phyloP scores from a whole-genome alignment of 129 eudicot species.

The Flaveria sonorensis region DNA sequence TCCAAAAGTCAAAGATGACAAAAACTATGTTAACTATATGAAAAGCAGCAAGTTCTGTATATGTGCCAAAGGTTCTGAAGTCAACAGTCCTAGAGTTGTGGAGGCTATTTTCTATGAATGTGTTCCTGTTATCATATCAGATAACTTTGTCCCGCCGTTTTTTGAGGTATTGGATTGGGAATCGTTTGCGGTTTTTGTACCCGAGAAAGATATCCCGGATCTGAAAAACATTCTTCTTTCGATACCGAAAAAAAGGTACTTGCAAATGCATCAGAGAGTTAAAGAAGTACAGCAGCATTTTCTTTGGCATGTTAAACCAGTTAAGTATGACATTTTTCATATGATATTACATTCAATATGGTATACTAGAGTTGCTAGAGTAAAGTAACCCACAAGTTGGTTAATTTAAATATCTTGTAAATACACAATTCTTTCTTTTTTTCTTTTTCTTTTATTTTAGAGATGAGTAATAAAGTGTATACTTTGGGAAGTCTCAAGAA shows the following conservation, averaged over 20 bases:
- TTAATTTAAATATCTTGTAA: slow-evolving; percentile 8
- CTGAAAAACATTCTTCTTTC: slow-evolving; percentile 42
- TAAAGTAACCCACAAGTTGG: not conserved
- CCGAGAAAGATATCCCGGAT: slow-evolving; percentile 53
- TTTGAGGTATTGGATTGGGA: slow-evolving; percentile 55
- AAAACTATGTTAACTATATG: slow-evolving; percentile 43
- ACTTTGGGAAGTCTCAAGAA: not conserved
- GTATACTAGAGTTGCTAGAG: slow-evolving; percentile 48
- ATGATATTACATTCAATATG: slow-evolving; percentile 55
- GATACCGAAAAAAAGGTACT: slow-evolving; percentile 35
- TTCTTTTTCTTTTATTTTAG: not conserved
- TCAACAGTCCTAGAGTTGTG: slow-evolving; percentile 56
- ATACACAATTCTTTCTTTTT: not conserved
- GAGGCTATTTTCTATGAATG: slow-evolving; percentile 36
- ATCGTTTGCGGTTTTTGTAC: slow-evolving; percentile 50
- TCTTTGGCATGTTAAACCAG: slow-evolving; percentile 43
- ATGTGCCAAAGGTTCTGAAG: slow-evolving; percentile 53
- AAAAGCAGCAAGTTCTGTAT: slow-evolving; percentile 55
- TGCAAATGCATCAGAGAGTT: slow-evolving; percentile 48
- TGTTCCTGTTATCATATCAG: slow-evolving; percentile 38
- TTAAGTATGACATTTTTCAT: slow-evolving; percentile 50
- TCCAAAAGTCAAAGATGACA: slow-evolving; percentile 35
- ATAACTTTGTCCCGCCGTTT: slow-evolving; percentile 56
- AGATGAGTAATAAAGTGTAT: not conserved
- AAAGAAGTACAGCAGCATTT: slow-evolving; percentile 43